phyloP scores from a whole-genome alignment of 805 yeast species.

The Ogataea wickerhamii region DNA sequence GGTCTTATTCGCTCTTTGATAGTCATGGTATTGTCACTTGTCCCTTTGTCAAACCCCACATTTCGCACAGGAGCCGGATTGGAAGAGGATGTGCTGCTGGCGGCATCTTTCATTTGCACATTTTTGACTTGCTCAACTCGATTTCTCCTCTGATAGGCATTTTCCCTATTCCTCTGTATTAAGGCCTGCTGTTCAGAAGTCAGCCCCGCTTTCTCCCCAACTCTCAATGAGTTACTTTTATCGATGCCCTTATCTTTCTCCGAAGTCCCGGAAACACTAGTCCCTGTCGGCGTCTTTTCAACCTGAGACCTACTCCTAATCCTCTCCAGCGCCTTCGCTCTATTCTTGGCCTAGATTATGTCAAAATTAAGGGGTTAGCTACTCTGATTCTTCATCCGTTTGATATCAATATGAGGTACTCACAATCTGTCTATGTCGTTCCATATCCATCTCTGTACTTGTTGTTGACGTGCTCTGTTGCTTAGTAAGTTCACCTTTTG shows the following conservation, averaged over 20 bases:
- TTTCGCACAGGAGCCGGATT: no score
- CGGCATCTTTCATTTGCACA: no score
- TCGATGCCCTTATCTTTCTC: not conserved
- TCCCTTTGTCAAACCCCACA: not conserved
- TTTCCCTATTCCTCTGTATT: constrained; percentile 51
- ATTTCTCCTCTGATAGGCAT: constrained; percentile 42
- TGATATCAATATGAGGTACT: no score
- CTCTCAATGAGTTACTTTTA: not conserved
- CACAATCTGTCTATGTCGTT: constrained; percentile 28
- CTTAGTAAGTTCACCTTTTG: no score
- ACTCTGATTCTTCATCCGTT: not conserved
- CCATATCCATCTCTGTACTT: constrained; percentile 17
- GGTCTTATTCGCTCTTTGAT: constrained; percentile 35
- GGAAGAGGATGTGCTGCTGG: no score
- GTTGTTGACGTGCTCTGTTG: no score
- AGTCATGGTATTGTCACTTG: not conserved
- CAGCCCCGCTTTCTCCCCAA: constrained; percentile 4
- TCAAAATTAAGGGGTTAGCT: not conserved
- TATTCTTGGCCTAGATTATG: constrained; percentile 51
- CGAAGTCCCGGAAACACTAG: not conserved
- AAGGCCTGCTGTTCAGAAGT: constrained; percentile 48
- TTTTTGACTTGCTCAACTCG: no score
- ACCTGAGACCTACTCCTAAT: constrained; percentile 41
- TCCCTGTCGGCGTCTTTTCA: not conserved
- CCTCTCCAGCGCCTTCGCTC: constrained; percentile 59